These are phyloP conservation scores for Dendrobium catenatum DNA, from an alignment of 106 monocot genomes.

Conservation along the genomic window DNA sequence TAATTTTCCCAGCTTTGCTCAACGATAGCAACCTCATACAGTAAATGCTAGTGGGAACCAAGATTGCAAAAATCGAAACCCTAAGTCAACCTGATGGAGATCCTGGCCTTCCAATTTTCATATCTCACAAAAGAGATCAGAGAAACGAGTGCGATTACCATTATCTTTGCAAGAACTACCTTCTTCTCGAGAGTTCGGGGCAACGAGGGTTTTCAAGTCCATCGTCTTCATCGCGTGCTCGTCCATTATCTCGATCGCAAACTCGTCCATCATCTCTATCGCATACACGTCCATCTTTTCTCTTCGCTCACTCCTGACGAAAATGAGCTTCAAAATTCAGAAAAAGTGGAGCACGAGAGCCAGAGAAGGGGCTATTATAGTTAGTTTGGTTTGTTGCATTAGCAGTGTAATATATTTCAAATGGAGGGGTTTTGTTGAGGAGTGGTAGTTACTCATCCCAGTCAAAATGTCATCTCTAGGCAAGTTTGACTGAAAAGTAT, in stretches of 20 bases:
- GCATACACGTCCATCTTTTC: slow-evolving; percentile 19
- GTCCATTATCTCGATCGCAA: not conserved
- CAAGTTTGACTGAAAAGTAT: no score
- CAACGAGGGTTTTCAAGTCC: slow-evolving; percentile 67
- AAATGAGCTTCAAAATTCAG: not conserved
- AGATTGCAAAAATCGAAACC: not conserved
- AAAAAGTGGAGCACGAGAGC: not conserved
- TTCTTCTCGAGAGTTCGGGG: slow-evolving; percentile 75
- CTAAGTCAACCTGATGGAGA: not conserved
- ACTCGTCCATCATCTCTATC: no score
- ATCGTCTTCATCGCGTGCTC: slow-evolving; percentile 72
- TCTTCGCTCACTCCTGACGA: not conserved
- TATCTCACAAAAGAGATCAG: not conserved
- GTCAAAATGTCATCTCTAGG: no score
- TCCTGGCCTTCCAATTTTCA: not conserved
- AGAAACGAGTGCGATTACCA: slow-evolving; percentile 23
- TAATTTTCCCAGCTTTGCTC: not conserved
- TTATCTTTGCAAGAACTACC: slow-evolving; percentile 75
- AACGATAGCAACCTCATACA: not conserved
- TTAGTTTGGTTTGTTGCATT: no score
- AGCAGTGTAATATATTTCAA: no score
- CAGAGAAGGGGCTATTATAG: no score
- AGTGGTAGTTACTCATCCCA: no score
- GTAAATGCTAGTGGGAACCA: not conserved
- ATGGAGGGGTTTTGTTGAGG: no score